These are phyloP conservation scores for Phlebiopsis flavidoalba DNA, from an alignment of 768 basidiomycete genomes.

Conservation along the genomic window DNA sequence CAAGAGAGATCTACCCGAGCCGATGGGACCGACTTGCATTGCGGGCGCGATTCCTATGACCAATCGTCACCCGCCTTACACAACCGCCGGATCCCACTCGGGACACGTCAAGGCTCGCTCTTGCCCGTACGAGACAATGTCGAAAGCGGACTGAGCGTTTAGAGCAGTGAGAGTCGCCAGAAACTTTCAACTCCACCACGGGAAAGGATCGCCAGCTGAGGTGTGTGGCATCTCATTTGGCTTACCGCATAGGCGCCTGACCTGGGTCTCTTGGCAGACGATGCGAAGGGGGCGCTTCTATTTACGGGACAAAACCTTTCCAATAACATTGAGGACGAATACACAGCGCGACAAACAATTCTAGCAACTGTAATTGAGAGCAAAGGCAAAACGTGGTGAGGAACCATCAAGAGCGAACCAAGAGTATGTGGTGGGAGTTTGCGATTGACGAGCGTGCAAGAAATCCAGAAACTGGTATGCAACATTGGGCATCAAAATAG, in stretches of 20 bases:
- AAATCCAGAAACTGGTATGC: not conserved
- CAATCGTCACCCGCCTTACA: not conserved
- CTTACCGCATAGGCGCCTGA: not conserved
- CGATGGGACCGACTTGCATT: not conserved
- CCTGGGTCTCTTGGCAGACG: not conserved
- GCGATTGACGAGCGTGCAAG: not conserved
- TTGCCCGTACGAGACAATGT: not conserved
- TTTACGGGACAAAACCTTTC: not conserved
- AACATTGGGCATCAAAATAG: not conserved
- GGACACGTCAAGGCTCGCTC: not conserved
- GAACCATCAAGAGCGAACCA: not conserved
- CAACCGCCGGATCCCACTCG: not conserved
- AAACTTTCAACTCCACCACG: too few species aligned
- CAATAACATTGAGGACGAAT: not conserved
- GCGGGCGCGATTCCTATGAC: not conserved
- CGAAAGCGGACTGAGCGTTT: not conserved
- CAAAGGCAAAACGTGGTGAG: not conserved
- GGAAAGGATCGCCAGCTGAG: not conserved
- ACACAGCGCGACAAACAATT: not conserved
- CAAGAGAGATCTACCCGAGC: not conserved
- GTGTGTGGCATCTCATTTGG: not conserved
- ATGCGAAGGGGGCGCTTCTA: not conserved
- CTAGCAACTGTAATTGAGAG: not conserved
- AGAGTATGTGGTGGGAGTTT: not conserved
- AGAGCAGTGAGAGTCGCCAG: too few species aligned